Percentiles rank a stretch among this genome's conserved stretches.
phyloP scores from a whole-genome alignment of 108 stramenopile species.

The Tribonema minus region DNA sequence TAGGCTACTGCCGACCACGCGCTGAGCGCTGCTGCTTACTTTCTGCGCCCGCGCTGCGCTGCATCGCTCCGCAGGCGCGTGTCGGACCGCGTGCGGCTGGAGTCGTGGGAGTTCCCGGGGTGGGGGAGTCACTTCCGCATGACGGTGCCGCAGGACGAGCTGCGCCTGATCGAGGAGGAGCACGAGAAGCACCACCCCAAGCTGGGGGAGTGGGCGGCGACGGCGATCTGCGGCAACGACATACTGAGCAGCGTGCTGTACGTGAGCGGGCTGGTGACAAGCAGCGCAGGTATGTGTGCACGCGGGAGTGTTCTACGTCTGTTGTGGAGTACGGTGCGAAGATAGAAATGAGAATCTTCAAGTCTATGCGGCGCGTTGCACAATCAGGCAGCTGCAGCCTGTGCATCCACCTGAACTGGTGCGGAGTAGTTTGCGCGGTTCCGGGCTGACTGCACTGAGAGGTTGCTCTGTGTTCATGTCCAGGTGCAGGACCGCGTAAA shows the following conservation, averaged over 20 bases:
- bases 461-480: no score
- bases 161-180: background rate
- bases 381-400: no score
- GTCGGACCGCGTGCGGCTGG: slow-evolving; percentile 37
- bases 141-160: background rate
- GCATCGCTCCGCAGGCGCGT: slow-evolving; percentile 5
- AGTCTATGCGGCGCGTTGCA: no score
- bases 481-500: no score
- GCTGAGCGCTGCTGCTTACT: background rate
- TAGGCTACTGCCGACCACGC: background rate
- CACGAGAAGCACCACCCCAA: slow-evolving; percentile 8
- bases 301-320: background rate
- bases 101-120: slow-evolving; percentile 42
- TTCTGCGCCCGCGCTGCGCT: background rate
- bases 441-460: no score
- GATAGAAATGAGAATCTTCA: no score
- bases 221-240: slow-evolving; percentile 70
- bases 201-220: slow-evolving; percentile 61
- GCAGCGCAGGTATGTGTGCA: slow-evolving; percentile 8
- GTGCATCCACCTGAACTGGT: no score
- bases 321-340: no score
- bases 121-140: slow-evolving; percentile 35
- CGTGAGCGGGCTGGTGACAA: slow-evolving; percentile 58
- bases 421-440: no score
- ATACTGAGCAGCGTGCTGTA: slow-evolving; percentile 58